Conservation (phyloP, 1,284 basidiomycete genomes). For the Leccinum solheimii region DNA sequence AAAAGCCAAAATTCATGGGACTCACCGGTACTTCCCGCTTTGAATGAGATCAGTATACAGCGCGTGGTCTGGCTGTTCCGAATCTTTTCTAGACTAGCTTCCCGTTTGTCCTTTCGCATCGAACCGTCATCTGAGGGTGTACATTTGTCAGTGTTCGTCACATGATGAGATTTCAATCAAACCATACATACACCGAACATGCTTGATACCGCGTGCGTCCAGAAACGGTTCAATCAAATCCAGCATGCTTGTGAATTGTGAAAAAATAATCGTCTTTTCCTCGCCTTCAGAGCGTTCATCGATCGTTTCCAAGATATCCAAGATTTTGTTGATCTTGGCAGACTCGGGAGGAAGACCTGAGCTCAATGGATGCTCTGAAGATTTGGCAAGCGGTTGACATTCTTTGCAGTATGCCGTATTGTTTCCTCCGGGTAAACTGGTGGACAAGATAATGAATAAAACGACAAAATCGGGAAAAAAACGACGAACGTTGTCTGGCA, state of each 20-base stretch:
- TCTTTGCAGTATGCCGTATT: constrained; percentile 54
- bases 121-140: constrained; percentile 74
- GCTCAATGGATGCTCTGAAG: constrained; percentile 36
- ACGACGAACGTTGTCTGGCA: constrained; percentile 67
- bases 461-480: constrained; percentile 4
- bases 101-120: constrained; percentile 78
- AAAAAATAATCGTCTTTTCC: constrained; percentile 92
- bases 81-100: constrained; percentile 74
- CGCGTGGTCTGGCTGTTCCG: constrained; percentile 55
- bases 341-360: constrained; percentile 60
- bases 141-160: constrained; percentile 6
- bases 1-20: constrained; percentile 7
- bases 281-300: constrained; percentile 57
- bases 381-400: constrained; percentile 54
- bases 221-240: constrained; percentile 87
- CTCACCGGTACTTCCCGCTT: constrained; percentile 86
- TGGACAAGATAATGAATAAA: constrained; percentile 5
- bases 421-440: constrained; percentile 43
- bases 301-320: constrained; percentile 72
- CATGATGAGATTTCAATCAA: constrained; percentile 3
- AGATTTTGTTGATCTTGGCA: constrained; percentile 86
- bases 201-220: constrained; percentile 60
- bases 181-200: constrained; percentile 77
- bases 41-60: constrained; percentile 95
- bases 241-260: constrained; percentile 90